These are phyloP conservation scores for Saccharomyces jurei DNA, from an alignment of 805 yeast genomes.

Conservation along the genomic window DNA sequence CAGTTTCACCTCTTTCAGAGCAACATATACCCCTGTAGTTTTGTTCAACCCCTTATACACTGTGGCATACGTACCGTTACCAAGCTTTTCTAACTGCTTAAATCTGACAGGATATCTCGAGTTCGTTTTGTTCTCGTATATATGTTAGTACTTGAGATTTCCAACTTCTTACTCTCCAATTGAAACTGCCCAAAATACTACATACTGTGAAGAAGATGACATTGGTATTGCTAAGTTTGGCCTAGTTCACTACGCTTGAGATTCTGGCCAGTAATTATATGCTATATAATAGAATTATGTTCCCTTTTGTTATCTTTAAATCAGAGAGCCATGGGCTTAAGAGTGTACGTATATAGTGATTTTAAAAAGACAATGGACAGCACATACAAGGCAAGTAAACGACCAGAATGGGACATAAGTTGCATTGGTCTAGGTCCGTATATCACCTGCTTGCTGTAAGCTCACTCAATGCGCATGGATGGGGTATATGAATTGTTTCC, in stretches of 20 bases:
- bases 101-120: slow-evolving; percentile 17
- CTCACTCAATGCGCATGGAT: background rate
- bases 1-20: slow-evolving; percentile 86
- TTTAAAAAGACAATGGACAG: background rate
- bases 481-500: background rate
- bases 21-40: slow-evolving; percentile 90
- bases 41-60: slow-evolving; percentile 93
- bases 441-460: background rate
- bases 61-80: slow-evolving; percentile 87
- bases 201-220: slow-evolving; percentile 28
- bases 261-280: background rate
- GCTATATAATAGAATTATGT: background rate
- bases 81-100: slow-evolving; percentile 31
- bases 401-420: background rate
- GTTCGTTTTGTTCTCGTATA: background rate
- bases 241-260: background rate
- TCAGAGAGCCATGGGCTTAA: background rate
- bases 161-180: background rate
- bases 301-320: background rate
- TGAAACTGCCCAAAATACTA: background rate
- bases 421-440: background rate
- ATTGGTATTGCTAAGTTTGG: slow-evolving; percentile 2
- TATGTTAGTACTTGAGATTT: slow-evolving; percentile 2
- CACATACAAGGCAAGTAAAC: background rate
- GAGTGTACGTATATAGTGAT: background rate